These are phyloP conservation scores for Saturnispora ahearnii DNA, from an alignment of 805 yeast species.

Conservation along the genomic window DNA sequence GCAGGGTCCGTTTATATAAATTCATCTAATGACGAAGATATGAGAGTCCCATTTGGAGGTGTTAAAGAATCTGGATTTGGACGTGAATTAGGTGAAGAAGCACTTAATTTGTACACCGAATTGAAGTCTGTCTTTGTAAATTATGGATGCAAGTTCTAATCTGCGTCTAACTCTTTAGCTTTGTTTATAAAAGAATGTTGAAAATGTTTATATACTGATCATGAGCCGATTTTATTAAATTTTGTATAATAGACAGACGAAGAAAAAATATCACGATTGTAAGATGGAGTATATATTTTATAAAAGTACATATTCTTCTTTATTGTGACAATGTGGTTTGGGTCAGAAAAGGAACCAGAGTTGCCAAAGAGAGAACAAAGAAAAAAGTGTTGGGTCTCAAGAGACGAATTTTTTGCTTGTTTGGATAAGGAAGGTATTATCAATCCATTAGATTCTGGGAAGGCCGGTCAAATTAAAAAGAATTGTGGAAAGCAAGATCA, in stretches of 20 bases:
- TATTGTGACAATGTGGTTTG: background rate
- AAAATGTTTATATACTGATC: background rate
- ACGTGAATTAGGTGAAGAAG: constrained; percentile 71
- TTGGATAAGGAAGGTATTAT: constrained; percentile 57
- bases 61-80: constrained; percentile 74
- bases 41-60: constrained; percentile 73
- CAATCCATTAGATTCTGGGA: constrained; percentile 53
- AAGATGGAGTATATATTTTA: background rate
- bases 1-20: constrained; percentile 68
- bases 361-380: constrained; percentile 56
- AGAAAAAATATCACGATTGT: background rate
- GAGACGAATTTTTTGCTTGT: constrained; percentile 73
- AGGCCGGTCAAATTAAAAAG: constrained; percentile 31
- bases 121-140: constrained; percentile 58
- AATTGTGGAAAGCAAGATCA: constrained; percentile 50
- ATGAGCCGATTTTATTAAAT: background rate
- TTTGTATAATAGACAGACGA: background rate
- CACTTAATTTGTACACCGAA: constrained; percentile 62
- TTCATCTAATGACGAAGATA: constrained; percentile 56
- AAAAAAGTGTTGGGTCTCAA: constrained; percentile 78
- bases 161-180: background rate
- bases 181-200: background rate
- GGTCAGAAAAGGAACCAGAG: constrained; percentile 22
- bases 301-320: background rate
- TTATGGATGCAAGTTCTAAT: constrained; percentile 31